Conservation (phyloP, 129 eudicot species). For the Artemisia annua region DNA sequence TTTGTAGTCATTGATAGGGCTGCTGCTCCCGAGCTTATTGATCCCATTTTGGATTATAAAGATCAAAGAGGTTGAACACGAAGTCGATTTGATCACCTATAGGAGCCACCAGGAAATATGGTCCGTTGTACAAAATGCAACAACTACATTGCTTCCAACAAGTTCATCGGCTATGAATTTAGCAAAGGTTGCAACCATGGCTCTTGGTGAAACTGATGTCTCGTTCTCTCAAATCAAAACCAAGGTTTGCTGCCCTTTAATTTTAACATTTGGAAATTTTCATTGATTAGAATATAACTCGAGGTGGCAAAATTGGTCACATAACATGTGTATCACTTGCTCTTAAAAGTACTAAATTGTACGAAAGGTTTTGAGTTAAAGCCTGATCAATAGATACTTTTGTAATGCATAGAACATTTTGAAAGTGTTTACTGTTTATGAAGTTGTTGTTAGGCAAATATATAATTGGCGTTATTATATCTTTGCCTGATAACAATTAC, state of each 20-base stretch:
- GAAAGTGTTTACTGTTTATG: no score
- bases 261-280: background rate
- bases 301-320: background rate
- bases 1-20: constrained; percentile 30
- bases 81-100: constrained; percentile 22
- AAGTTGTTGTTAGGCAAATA: no score
- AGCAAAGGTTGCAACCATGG: constrained; percentile 30
- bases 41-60: constrained; percentile 35
- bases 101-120: constrained; percentile 33
- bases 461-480: no score
- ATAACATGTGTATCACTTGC: background rate
- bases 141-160: constrained; percentile 34
- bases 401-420: no score
- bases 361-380: no score
- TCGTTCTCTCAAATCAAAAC: constrained; percentile 33
- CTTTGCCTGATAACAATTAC: no score
- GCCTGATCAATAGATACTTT: no score
- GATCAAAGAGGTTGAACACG: constrained; percentile 30
- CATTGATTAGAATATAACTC: background rate
- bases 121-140: constrained; percentile 27
- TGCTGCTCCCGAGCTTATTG: constrained; percentile 38
- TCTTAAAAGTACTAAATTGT: no score
- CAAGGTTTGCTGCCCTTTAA: constrained; percentile 35
- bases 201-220: constrained; percentile 23
- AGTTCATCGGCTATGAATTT: constrained; percentile 43